phyloP scores from a whole-genome alignment of 371 early-diverging fungal genomes.

The Rhizopus arrhizus region DNA sequence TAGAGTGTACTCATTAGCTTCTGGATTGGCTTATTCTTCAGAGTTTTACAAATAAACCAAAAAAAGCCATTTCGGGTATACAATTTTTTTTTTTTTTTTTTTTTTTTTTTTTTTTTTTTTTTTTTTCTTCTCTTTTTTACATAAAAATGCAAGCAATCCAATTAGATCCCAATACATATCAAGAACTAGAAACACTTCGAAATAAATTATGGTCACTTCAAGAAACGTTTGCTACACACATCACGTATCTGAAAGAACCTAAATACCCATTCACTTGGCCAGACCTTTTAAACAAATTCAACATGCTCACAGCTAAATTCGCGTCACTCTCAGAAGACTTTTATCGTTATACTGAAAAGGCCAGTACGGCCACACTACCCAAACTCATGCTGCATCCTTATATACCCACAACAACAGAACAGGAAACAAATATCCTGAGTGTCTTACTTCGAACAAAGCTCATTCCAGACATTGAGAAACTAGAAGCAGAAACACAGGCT shows the following conservation, averaged over 20 bases:
- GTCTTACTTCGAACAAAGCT: constrained; percentile 66
- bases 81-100: background rate
- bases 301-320: constrained; percentile 66
- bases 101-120: background rate
- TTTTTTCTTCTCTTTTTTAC: background rate
- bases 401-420: constrained; percentile 57
- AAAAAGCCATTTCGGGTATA: background rate
- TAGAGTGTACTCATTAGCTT: constrained; percentile 27
- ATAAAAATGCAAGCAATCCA: constrained; percentile 19
- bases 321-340: constrained; percentile 56
- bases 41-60: background rate
- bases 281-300: constrained; percentile 69
- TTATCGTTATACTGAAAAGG: constrained; percentile 44
- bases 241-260: constrained; percentile 50
- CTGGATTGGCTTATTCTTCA: constrained; percentile 18
- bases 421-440: constrained; percentile 61
- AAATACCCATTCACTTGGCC: constrained; percentile 56
- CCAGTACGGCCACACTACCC: constrained; percentile 47
- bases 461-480: constrained; percentile 65
- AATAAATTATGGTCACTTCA: constrained; percentile 66
- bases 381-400: constrained; percentile 65
- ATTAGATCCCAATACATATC: constrained; percentile 61
- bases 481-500: constrained; percentile 57
- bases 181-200: constrained; percentile 61
- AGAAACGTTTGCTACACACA: constrained; percentile 58